Evolutionary conservation across 2,329 filamentous ascomycete species (phyloP), one percentile per base, ranked within the genome.

Genomic region (Atkinsonella hypoxylon): DNA sequence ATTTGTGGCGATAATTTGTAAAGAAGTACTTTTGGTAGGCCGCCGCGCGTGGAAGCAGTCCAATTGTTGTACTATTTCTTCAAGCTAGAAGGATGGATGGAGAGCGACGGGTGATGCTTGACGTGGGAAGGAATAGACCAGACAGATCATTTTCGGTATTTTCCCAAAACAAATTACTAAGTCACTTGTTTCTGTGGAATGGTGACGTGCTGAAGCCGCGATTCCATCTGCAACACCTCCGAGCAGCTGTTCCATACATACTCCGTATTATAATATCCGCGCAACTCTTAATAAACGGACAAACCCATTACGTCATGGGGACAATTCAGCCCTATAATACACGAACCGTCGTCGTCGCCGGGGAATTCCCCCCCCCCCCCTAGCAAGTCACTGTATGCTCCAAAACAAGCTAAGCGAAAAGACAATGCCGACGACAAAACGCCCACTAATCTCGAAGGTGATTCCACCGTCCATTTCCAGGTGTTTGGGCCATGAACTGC

Each of bases 391-490:
- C 20, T 22, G 20, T 22, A 26, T 26, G 26, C 26, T 26, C 26
- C 26, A 26, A 11, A 39, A 36, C 8, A 31, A 42, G 3, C 40
- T 7, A 39, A 20, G 30, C 11, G 13, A 38, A 30, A 40, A 39
- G 11, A 30, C 18, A 39, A 41, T 20, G 39, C 9, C 39, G 13
- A 34, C 4, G 15, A 15, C 0, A n/a, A 36, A 36, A 15, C 22
- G 32, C 32, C 22, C 40, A 17, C 36, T 48, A 62, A 30, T 75
- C 72, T 42, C 72, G 64, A 31, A 78, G 63, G 53, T 73, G 70
- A 26, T 65, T 64, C 67, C 69, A 75, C 51, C 73, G 66, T 38
- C 65, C 64, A 42, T 69, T 72, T 13, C 62, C 62, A 17, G 67
- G 54, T 55, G 66, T 59, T 53, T 65, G 64, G 26, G 61, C 63